Conservation (phyloP, 2,329 filamentous ascomycete genomes). For the Ustilaginoidea virens region DNA sequence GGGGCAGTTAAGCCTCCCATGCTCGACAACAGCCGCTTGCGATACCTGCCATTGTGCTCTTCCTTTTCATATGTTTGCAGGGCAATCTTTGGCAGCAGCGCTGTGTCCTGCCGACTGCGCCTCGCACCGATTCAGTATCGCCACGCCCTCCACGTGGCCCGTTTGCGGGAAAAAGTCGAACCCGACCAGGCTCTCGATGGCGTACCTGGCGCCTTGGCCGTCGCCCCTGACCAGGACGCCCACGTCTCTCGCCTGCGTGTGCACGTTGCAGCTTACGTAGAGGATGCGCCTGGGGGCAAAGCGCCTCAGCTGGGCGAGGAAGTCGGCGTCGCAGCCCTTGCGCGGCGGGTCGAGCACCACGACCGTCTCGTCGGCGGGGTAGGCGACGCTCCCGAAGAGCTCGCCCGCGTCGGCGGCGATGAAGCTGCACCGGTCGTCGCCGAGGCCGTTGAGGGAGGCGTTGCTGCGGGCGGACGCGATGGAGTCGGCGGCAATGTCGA, state of each 20-base stretch:
- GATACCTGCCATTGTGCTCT: no score
- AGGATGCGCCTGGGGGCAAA: slow-evolving; percentile 70
- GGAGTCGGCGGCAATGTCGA: slow-evolving; percentile 71
- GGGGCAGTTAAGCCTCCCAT: no score
- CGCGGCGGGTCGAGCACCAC: slow-evolving; percentile 95
- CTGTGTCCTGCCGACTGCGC: background rate
- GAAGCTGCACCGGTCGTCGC: slow-evolving; percentile 57
- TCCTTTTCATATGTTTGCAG: no score
- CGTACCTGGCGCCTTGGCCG: slow-evolving; percentile 42
- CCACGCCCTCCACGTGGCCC: slow-evolving; percentile 53
- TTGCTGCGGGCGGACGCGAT: slow-evolving; percentile 70
- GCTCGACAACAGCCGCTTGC: no score
- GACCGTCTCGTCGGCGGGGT: slow-evolving; percentile 66
- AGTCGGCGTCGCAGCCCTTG: slow-evolving; percentile 81
- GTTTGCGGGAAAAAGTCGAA: slow-evolving; percentile 98
- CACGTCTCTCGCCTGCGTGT: slow-evolving; percentile 89
- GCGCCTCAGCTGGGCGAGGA: slow-evolving; percentile 62
- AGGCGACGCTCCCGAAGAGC: slow-evolving; percentile 63
- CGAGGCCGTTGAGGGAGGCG: slow-evolving; percentile 59
- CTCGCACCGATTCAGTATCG: slow-evolving; percentile 44
- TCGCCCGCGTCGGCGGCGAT: slow-evolving; percentile 75
- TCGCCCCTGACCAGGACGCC: slow-evolving; percentile 67
- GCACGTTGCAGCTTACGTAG: slow-evolving; percentile 96
- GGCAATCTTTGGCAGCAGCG: no score
- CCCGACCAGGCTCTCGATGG: slow-evolving; percentile 77